These are phyloP conservation scores for Huntiella omanensis DNA, from an alignment of 2,329 filamentous ascomycete genomes.

Conservation along the genomic window DNA sequence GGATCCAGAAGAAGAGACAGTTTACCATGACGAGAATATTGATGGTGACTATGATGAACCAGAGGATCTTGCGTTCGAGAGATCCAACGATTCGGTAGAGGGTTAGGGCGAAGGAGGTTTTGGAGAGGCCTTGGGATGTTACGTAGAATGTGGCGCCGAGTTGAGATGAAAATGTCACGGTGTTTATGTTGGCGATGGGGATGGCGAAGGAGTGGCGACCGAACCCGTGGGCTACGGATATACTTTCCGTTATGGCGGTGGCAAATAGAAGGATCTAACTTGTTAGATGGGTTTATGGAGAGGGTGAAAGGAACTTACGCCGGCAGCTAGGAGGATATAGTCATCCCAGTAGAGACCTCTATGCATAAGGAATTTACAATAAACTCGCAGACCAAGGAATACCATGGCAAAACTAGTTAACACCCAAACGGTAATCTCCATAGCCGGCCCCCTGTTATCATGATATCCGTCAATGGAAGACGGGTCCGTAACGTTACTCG, in stretches of 20 bases:
- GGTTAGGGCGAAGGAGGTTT: slow-evolving; percentile 16
- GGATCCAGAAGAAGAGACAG: slow-evolving; percentile 15
- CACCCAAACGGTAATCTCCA: slow-evolving; percentile 7
- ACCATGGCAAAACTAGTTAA: slow-evolving; percentile 4
- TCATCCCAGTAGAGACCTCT: slow-evolving; percentile 22
- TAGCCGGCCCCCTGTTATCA: slow-evolving; percentile 7
- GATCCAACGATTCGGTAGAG: slow-evolving; percentile 15
- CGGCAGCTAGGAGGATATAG: slow-evolving; percentile 18
- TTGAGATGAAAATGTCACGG: background rate
- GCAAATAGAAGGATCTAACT: slow-evolving; percentile 1
- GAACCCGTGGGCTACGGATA: slow-evolving; percentile 11
- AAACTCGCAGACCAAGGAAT: slow-evolving; percentile 17
- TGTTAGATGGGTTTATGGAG: background rate
- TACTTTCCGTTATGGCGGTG: slow-evolving; percentile 7
- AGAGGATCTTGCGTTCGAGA: slow-evolving; percentile 15
- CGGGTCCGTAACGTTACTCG: background rate
- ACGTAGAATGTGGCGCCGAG: slow-evolving; percentile 4
- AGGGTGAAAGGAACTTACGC: slow-evolving; percentile 9
- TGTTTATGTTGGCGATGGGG: background rate
- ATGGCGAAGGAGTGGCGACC: slow-evolving; percentile 12
- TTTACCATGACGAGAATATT: slow-evolving; percentile 14
- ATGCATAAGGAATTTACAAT: slow-evolving; percentile 20
- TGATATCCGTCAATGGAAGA: background rate
- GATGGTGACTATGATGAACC: slow-evolving; percentile 15
- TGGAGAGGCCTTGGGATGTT: slow-evolving; percentile 11